Base-by-base conservation (phyloP, 164 flowering plant species). In the Nymphaea thermarum region DNA sequence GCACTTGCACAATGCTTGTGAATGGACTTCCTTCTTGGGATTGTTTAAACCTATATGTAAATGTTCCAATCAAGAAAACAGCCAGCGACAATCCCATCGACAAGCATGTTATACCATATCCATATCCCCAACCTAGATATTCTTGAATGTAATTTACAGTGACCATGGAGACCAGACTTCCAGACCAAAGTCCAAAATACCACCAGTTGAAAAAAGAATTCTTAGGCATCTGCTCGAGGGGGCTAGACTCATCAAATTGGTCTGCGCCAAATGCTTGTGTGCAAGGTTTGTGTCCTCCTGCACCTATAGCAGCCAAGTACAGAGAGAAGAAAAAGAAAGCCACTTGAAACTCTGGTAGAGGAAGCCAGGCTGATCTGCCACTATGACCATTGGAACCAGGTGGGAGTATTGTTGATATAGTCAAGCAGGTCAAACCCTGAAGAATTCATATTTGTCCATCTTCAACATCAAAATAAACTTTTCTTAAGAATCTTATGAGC, bases 221-320 rank as follows among this genome's bases (percentile, higher is more conserved):
- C 77, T 85, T 84, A 44, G 74, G 79, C 47, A 53, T 68, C 72
- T 72, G 80, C 73, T 84, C 84, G 63, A 77, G 79, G 3, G 79
- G 75, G 0, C 51, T 36, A 4, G 71, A 71, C 67, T 83, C 88
- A 16, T 85, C 82, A 70, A 88, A 86, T 65, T 86, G 93, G 44
- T 88, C 93, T 2, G 93, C 93, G 0, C 87, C 93, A 44, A 88
- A 88, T 17, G 90, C 83, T 62, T 84, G 90, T n/a, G 82, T 82
- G 68, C 90, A 88, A 3, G 93, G 93, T 77, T 78, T 81, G 76
- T 88, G 93, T 3, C 89, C 93, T 0, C 93, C 93, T 74, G 82
- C 84, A 2, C 86, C 90, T 0, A 86, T 60, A 0, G 89, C 68
- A 4, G 83, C 12, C 11, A 82, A 62, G 75, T 88, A 86, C 1